Percentiles rank a stretch among this genome's conserved stretches.
These are phyloP conservation scores for Beauveria australis DNA, from an alignment of 2,329 filamentous ascomycete genomes.

Conservation along the genomic window DNA sequence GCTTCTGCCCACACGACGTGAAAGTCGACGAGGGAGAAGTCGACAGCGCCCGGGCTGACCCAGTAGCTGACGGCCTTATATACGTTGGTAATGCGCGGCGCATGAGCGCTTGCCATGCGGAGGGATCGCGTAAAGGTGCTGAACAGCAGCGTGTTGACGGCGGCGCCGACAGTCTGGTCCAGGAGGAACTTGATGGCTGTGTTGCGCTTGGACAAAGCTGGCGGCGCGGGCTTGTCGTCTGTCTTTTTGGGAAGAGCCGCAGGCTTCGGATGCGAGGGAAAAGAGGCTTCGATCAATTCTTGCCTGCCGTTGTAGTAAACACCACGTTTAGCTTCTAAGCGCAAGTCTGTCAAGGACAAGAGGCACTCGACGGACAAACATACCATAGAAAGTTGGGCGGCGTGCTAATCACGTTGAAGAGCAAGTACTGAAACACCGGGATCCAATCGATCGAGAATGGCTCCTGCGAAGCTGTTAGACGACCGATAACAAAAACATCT, in stretches of 20 bases:
- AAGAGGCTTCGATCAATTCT: slow-evolving; percentile 63
- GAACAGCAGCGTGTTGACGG: slow-evolving; percentile 58
- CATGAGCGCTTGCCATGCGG: slow-evolving; percentile 38
- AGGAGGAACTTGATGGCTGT: slow-evolving; percentile 58
- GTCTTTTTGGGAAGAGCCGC: slow-evolving; percentile 27
- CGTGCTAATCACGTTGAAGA: slow-evolving; percentile 64
- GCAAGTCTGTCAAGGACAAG: neutral
- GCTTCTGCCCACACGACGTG: slow-evolving; percentile 33
- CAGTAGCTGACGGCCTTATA: slow-evolving; percentile 26
- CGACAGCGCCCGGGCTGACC: slow-evolving; percentile 31
- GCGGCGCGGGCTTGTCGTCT: slow-evolving; percentile 29
- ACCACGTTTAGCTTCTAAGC: neutral
- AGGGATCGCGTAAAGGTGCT: slow-evolving; percentile 50
- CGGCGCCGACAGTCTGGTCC: slow-evolving; percentile 60
- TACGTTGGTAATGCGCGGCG: slow-evolving; percentile 29
- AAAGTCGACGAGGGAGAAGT: slow-evolving; percentile 39
- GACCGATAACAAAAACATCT: neutral
- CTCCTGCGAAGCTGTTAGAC: slow-evolving; percentile 23
- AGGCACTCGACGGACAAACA: slow-evolving; percentile 15
- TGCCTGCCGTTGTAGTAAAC: slow-evolving; percentile 43
- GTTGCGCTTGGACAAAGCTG: slow-evolving; percentile 51
- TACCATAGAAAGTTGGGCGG: slow-evolving; percentile 81
- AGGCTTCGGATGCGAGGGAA: slow-evolving; percentile 55
- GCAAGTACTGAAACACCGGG: slow-evolving; percentile 66
- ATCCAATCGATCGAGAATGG: slow-evolving; percentile 55